These are phyloP conservation scores for Leccinellum rugosiceps DNA, from an alignment of 768 basidiomycete species.

Conservation along the genomic window DNA sequence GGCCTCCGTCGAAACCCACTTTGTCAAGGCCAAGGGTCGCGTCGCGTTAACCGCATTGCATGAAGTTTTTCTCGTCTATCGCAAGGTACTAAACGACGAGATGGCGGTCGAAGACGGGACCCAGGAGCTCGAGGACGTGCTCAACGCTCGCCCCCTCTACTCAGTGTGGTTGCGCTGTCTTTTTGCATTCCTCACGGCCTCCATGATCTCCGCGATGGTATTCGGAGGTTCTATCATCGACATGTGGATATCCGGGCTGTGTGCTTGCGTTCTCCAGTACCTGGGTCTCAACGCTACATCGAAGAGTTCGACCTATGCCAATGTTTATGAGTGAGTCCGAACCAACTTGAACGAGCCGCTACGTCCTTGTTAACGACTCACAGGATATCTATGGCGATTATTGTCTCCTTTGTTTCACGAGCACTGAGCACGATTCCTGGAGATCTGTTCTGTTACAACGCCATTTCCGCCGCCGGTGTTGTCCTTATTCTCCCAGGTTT, in stretches of 20 bases:
- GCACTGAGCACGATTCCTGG: constrained; percentile 74
- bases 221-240: constrained; percentile 82
- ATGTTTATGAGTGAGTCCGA: constrained; percentile 83
- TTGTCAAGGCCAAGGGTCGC: constrained; percentile 77
- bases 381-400: constrained; percentile 81
- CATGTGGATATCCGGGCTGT: constrained; percentile 75
- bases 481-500: constrained; percentile 91
- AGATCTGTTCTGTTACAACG: constrained; percentile 82
- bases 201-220: constrained; percentile 77
- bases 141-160: constrained; percentile 67
- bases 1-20: constrained; percentile 74
- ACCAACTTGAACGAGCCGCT: background rate
- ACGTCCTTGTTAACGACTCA: background rate
- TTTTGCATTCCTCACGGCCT: constrained; percentile 73
- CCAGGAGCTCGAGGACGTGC: constrained; percentile 57
- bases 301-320: constrained; percentile 89
- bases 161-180: constrained; percentile 62
- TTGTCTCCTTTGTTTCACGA: constrained; percentile 81
- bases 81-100: constrained; percentile 81
- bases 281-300: constrained; percentile 79
- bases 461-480: constrained; percentile 85
- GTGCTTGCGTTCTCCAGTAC: constrained; percentile 69
- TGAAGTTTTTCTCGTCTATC: constrained; percentile 80
- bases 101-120: constrained; percentile 73
- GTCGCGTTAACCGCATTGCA: constrained; percentile 82